A percentile compares a stretch with the other conserved stretches of the same genome.
These are phyloP conservation scores for Hyphopichia buzzinii DNA, from an alignment of 1,139 yeast species.

Conservation along the genomic window DNA sequence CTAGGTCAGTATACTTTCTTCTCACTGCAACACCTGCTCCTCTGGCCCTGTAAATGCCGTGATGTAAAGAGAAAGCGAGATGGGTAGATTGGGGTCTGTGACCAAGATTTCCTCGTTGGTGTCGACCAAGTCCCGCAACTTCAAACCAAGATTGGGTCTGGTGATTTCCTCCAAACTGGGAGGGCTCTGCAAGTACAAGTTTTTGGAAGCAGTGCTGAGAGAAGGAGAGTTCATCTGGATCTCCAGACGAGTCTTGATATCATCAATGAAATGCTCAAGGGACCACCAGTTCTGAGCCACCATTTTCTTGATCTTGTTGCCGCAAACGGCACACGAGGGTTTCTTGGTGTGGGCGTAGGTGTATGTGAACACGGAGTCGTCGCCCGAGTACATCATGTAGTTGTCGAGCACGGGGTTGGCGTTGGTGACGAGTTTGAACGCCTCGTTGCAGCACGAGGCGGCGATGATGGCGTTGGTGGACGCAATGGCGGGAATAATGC, in stretches of 20 bases:
- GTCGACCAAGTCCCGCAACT: slow-evolving; percentile 36
- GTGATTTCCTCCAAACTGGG: slow-evolving; percentile 49
- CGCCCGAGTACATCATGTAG: slow-evolving; percentile 86
- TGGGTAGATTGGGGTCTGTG: slow-evolving; percentile 58
- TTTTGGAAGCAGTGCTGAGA: slow-evolving; percentile 38
- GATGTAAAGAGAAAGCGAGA: slow-evolving; percentile 26
- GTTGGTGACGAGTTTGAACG: slow-evolving; percentile 71
- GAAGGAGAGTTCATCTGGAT: slow-evolving; percentile 52
- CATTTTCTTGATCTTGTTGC: slow-evolving; percentile 39
- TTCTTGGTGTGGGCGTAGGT: slow-evolving; percentile 63
- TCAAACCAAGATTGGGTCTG: slow-evolving; percentile 39
- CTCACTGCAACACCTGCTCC: slow-evolving; percentile 4
- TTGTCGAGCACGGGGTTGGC: slow-evolving; percentile 69
- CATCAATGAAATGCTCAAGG: slow-evolving; percentile 48
- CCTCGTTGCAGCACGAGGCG: slow-evolving; percentile 87
- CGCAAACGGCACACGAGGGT: slow-evolving; percentile 74
- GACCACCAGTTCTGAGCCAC: slow-evolving; percentile 40
- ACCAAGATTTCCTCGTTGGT: slow-evolving; percentile 52
- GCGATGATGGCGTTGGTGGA: slow-evolving; percentile 93
- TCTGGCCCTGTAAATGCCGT: slow-evolving; percentile 25
- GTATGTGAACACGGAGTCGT: slow-evolving; percentile 71
- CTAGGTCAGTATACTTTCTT: too few relatives aligned
- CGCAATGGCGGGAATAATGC: slow-evolving; percentile 91
- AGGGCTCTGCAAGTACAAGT: slow-evolving; percentile 54
- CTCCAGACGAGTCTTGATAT: slow-evolving; percentile 28